phyloP scores from a whole-genome alignment of 2,329 filamentous ascomycete genomes.

The Arthrobotrys entomopaga region DNA sequence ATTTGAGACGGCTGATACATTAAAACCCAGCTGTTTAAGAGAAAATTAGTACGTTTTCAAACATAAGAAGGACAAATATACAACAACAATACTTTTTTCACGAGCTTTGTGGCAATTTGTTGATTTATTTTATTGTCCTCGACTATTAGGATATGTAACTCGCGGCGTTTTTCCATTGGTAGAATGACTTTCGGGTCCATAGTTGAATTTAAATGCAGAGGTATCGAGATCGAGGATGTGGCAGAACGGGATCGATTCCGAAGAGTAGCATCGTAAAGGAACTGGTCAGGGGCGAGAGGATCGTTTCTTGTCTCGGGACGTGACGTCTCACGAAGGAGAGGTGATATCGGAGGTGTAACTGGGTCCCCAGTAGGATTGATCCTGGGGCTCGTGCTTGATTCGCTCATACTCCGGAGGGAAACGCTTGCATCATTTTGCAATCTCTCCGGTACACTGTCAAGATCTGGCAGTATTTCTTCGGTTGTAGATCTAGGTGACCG shows the following conservation, averaged over 20 bases:
- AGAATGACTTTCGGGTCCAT: constrained; percentile 38
- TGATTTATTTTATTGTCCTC: constrained; percentile 83
- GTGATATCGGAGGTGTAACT: constrained; percentile 63
- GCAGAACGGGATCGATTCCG: constrained; percentile 43
- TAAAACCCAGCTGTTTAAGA: constrained; percentile 38
- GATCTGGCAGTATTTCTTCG: constrained; percentile 27
- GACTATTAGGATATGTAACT: constrained; percentile 77
- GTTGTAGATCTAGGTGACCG: constrained; percentile 24
- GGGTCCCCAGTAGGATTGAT: constrained; percentile 60
- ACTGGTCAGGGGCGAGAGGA: constrained; percentile 9
- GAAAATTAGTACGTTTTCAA: background rate
- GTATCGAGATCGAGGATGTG: constrained; percentile 45
- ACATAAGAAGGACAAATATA: constrained; percentile 72
- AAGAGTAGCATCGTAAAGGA: constrained; percentile 29
- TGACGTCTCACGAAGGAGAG: constrained; percentile 54
- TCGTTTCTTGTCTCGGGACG: constrained; percentile 27
- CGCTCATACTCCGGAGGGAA: constrained; percentile 40
- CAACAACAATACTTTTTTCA: constrained; percentile 78
- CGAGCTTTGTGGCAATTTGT: constrained; percentile 79
- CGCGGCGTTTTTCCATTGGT: constrained; percentile 67
- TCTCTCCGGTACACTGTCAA: constrained; percentile 72
- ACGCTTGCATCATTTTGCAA: constrained; percentile 64
- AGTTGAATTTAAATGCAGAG: constrained; percentile 15
- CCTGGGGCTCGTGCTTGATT: constrained; percentile 36
- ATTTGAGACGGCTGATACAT: constrained; percentile 42